Base-by-base conservation (phyloP, 2,329 filamentous ascomycete species). In the Metarhizium rileyi region DNA sequence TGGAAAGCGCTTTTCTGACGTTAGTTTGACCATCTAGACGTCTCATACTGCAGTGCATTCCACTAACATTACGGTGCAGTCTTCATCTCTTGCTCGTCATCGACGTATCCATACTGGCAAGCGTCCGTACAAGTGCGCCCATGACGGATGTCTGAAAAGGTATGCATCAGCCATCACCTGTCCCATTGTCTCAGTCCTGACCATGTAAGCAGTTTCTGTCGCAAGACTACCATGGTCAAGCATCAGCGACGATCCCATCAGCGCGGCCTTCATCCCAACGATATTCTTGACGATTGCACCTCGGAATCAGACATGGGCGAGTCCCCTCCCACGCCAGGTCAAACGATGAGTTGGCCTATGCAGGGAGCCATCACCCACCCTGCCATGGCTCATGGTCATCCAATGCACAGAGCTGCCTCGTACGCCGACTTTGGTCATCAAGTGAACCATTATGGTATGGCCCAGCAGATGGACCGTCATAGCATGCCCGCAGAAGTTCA, bases 171-270 rank as follows among this genome's bases (percentile, higher is more conserved):
- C 14, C 5, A 27, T n/a, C 2, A 6, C 18, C 6, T 36, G 33
- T 5, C 7, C 6, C 7, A 28, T 28, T 28, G 30, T 14, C 30
- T 16, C 14, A 16, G 12, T 20, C 8, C 26, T 36, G 18, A 36
- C 33, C 12, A 30, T 45, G 36, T 8, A 18, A 36, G 20, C 55
- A 84, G 83, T 63, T 86, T 86, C 63, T 86, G 83, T 65, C 75
- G 83, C 49, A 86, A 86, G 64, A 86, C 82, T 5, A 86, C 81
- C 49, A 82, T 83, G 80, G 77, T 84, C 49, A 84, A 84, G 66
- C 80, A 83, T 61, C 78, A 83, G 60, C 70, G 79, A 47, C 71
- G 78, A 25, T 80, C 78, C 2, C 79, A 83, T 59, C 77, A 81
- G 57, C 74, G 78, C 54, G 74, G 79, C 35, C 66, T 78, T 49